These are phyloP conservation scores for Fraxinus floribunda DNA, from an alignment of 305 asterid genomes.

Conservation along the genomic window DNA sequence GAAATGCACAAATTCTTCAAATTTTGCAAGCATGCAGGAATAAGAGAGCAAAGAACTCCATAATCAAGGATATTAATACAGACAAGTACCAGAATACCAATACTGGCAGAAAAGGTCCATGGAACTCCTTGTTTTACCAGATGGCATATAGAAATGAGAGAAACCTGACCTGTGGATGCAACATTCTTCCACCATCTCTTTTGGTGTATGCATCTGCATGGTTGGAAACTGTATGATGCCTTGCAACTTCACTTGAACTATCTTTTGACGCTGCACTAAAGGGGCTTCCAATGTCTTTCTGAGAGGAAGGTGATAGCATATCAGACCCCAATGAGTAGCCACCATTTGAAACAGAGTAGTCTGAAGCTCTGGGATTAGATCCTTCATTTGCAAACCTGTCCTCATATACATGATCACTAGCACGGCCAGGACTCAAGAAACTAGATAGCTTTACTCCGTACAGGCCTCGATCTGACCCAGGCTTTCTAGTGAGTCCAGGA, in stretches of 20 bases:
- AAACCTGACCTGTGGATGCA: conserved; percentile 54
- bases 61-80: background rate
- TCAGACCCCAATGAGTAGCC: conserved; percentile 55
- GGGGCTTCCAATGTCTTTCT: conserved; percentile 62
- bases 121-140: conserved; percentile 10
- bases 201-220: conserved; percentile 16
- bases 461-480: conserved; percentile 88
- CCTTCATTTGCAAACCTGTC: conserved; percentile 62
- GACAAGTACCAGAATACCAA: background rate
- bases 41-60: conserved; percentile 4
- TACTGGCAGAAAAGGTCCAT: background rate
- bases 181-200: conserved; percentile 26
- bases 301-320: conserved; percentile 50
- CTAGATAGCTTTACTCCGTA: conserved; percentile 75
- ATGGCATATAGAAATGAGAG: conserved; percentile 19
- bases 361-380: conserved; percentile 56
- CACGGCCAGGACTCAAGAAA: conserved; percentile 71
- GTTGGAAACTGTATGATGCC: conserved; percentile 19
- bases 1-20: background rate
- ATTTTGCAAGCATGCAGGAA: background rate
- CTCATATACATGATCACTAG: conserved; percentile 49
- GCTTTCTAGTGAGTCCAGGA: conserved; percentile 65
- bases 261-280: conserved; percentile 57
- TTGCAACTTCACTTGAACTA: conserved; percentile 40
- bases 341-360: conserved; percentile 60